Evolutionary conservation across 73 alveolate genomes (phyloP).

Genomic region (Uronychia binucleata): DNA sequence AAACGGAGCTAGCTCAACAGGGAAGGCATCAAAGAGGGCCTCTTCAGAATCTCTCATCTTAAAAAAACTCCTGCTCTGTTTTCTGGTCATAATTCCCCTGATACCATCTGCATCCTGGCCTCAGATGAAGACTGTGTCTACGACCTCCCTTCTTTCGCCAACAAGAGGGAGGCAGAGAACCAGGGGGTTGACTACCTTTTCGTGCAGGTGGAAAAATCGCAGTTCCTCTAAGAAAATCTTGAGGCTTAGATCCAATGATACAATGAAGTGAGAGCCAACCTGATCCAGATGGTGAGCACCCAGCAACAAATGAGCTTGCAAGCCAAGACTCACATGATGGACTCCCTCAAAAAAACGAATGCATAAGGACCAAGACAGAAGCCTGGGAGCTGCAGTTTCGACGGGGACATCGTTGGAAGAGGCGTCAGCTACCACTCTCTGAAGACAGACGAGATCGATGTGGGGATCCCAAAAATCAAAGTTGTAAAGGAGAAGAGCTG

Average conservation of each 20-base stretch:
- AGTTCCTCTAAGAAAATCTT: not conserved
- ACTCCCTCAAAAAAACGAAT: too few species aligned
- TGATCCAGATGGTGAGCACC: not conserved
- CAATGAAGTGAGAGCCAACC: not conserved
- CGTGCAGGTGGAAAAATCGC: not conserved
- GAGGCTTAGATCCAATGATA: not conserved
- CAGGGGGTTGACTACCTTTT: not conserved
- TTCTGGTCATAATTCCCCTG: not conserved
- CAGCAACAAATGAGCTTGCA: too few species aligned
- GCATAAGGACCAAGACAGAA: too few species aligned
- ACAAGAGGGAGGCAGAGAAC: not conserved
- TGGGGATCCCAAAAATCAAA: not conserved
- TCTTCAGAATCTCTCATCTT: not conserved
- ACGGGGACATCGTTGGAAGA: not conserved
- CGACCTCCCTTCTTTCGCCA: not conserved
- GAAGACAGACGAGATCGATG: not conserved
- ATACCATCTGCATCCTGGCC: not conserved
- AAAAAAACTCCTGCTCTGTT: not conserved
- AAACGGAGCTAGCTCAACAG: not conserved
- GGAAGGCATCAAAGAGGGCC: not conserved
- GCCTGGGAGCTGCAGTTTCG: too few species aligned
- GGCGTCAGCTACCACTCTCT: not conserved
- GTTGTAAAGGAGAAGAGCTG: not conserved
- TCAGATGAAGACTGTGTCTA: not conserved
- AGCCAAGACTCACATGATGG: too few species aligned